These are phyloP conservation scores for Thalassiosira mediterranea DNA, from an alignment of 352 stramenopile genomes.

Conservation along the genomic window DNA sequence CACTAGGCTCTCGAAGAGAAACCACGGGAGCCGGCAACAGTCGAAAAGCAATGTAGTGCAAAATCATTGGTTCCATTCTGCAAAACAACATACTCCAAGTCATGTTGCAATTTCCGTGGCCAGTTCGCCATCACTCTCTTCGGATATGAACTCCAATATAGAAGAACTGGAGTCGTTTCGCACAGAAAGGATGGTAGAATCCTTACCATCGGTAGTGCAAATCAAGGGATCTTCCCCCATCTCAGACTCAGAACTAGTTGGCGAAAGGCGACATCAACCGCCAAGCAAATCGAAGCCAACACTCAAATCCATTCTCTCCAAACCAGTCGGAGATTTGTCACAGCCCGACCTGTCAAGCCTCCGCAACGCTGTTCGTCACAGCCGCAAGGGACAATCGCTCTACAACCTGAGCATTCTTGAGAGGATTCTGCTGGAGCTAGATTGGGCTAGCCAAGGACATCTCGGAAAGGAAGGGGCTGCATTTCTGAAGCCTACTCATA, in stretches of 20 bases:
- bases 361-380: constrained; percentile 43
- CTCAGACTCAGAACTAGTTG: not conserved
- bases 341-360: constrained; percentile 19
- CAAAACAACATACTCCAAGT: not conserved
- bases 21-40: no score
- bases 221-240: not conserved
- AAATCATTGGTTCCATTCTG: not conserved
- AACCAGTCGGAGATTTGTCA: constrained; percentile 31
- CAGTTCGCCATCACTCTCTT: constrained; percentile 7
- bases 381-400: constrained; percentile 22
- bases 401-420: constrained; percentile 32
- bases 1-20: no score
- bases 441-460: not conserved
- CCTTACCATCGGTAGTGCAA: not conserved
- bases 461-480: not conserved
- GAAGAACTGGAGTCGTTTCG: constrained; percentile 29
- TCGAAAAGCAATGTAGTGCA: no score
- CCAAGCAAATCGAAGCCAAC: constrained; percentile 7
- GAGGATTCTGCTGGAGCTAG: constrained; percentile 44
- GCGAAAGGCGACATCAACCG: not conserved
- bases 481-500: constrained; percentile 44
- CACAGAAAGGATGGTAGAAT: not conserved
- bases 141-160: constrained; percentile 30
- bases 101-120: constrained; percentile 1
- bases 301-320: constrained; percentile 21